phyloP scores from a whole-genome alignment of 495 filamentous ascomycete genomes.

The Penicilliopsis zonata region DNA sequence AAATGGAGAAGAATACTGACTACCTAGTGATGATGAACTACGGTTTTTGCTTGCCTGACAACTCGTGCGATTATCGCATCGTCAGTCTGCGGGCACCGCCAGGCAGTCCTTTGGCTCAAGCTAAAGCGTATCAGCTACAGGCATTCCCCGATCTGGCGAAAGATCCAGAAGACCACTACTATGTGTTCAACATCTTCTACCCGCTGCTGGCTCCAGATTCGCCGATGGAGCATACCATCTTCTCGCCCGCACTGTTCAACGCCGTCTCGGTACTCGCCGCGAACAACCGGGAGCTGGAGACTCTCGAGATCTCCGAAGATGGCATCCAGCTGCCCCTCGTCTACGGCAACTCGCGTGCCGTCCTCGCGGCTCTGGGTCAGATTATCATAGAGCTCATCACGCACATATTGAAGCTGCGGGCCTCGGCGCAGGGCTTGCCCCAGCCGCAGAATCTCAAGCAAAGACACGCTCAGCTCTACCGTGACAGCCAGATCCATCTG shows the following conservation, averaged over 20 bases:
- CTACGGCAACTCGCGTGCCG: constrained; percentile 26
- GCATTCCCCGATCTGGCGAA: constrained; percentile 19
- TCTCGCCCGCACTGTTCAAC: constrained; percentile 33
- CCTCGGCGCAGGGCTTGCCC: constrained; percentile 12
- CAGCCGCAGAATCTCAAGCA: constrained; percentile 28
- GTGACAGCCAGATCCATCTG: constrained; percentile 27
- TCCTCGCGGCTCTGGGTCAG: constrained; percentile 27
- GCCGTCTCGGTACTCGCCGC: constrained; percentile 29
- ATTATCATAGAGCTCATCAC: constrained; percentile 32
- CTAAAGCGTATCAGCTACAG: constrained; percentile 20
- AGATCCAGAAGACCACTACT: constrained; percentile 29
- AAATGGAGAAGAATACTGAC: not conserved
- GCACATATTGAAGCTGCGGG: constrained; percentile 22
- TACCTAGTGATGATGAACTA: constrained; percentile 51
- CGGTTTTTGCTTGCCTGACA: constrained; percentile 49
- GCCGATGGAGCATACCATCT: constrained; percentile 30
- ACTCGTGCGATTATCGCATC: constrained; percentile 41
- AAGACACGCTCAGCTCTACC: constrained; percentile 28
- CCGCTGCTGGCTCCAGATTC: constrained; percentile 22
- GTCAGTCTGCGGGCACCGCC: constrained; percentile 29
- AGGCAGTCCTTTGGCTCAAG: constrained; percentile 27
- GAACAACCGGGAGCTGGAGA: constrained; percentile 28
- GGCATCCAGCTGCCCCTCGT: constrained; percentile 17
- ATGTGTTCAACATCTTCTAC: constrained; percentile 35
- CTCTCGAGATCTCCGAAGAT: constrained; percentile 20